Base-by-base conservation (phyloP, 225 moss, liverwort and hornwort species). In the Straminergon stramineum region DNA sequence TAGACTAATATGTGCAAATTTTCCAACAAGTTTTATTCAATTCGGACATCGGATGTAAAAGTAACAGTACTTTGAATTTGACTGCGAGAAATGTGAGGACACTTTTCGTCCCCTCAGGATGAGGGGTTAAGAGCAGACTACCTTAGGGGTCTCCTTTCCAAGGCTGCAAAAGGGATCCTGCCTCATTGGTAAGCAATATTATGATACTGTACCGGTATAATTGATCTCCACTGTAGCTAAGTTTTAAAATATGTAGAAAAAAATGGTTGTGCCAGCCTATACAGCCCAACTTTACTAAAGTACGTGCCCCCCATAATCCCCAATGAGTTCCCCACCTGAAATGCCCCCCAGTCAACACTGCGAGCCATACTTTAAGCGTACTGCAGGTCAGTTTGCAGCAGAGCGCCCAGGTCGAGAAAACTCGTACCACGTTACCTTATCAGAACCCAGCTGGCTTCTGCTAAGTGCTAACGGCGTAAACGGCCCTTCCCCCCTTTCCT, bases 401-500 rank as follows among this genome's bases (percentile, higher is more conserved):
- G 84, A 10, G 41, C 28, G 68, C 61, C 34, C 27, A 63, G 22
- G 64, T 41, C 43, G 56, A 90, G 86, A 31, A 31, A 37, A 71
- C 62, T 27, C 21, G 45, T 89, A 86, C 91, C 37, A 45, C 35
- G 76, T 82, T 8, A 45, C 35, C 68, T 82, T 8, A 68, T 27
- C 61, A 75, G 51, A 52, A 75, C 88, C 87, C 91, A 91, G 91
- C 92, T 92, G 91, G 87, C 87, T 57, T 76, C 39, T 81, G 81
- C 75, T 43, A 81, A n/a, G n/a, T n/a, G n/a, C n/a, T n/a, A n/a
- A n/a, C n/a, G n/a, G n/a, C n/a, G n/a, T n/a, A n/a, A n/a, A 75
- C 41, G 53, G 39, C 41, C 67, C 66, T 64, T 86, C 43, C 61
- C 61, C 85, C 51, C 79, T 70, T 65, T 21, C 61, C 58, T 87